phyloP scores from a whole-genome alignment of 257 asterid genomes.

The Cynanchum wilfordii region DNA sequence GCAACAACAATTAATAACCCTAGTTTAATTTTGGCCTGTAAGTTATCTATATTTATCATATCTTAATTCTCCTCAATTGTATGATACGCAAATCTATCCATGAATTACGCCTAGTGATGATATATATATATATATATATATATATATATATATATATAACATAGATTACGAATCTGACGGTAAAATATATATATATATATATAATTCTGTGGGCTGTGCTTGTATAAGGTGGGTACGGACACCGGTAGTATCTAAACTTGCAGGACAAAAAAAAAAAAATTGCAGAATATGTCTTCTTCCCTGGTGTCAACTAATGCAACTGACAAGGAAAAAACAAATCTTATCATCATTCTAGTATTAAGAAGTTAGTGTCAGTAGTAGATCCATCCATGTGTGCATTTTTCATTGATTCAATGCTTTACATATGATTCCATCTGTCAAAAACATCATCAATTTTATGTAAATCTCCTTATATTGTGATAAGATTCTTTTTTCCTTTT shows the following conservation, averaged over 20 bases:
- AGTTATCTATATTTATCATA: not conserved
- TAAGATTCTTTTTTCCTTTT: too few relatives aligned
- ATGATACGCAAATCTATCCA: not conserved
- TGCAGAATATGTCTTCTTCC: not conserved
- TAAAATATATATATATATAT: not conserved
- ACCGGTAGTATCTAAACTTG: not conserved
- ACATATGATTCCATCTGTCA: not conserved
- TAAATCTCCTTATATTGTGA: too few relatives aligned
- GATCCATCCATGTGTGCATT: not conserved
- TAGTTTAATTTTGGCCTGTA: not conserved
- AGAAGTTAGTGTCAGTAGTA: not conserved
- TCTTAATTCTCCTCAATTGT: not conserved
- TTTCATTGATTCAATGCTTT: not conserved
- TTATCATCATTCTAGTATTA: not conserved
- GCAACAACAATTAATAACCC: not conserved
- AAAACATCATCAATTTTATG: not conserved
- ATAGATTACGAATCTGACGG: not conserved
- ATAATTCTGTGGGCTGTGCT: not conserved
- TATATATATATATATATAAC: not conserved
- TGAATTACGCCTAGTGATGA: not conserved
- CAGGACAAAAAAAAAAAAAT: not conserved
- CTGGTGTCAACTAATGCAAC: not conserved
- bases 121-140: not conserved
- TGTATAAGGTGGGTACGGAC: not conserved
- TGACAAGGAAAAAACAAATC: not conserved